These are phyloP conservation scores for Parietaria judaica DNA, from an alignment of 306 rosid genomes.

Conservation along the genomic window DNA sequence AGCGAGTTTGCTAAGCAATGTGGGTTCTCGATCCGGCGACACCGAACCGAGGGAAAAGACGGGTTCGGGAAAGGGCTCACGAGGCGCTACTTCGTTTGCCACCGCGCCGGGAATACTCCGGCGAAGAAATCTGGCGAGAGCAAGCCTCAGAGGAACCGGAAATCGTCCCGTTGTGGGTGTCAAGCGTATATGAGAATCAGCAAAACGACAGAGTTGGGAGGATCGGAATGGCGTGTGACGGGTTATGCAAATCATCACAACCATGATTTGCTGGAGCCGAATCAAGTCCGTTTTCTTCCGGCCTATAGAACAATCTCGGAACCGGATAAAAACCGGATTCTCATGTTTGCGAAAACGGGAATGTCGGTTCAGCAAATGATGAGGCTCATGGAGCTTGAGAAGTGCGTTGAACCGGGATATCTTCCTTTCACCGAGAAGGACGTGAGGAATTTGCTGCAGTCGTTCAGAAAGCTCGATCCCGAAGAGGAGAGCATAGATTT, in stretches of 20 bases:
- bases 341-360: slow-evolving; percentile 93
- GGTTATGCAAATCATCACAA: slow-evolving; percentile 92
- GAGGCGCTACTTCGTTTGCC: slow-evolving; percentile 89
- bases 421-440: slow-evolving; percentile 96
- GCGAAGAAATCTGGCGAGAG: slow-evolving; percentile 52
- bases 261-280: slow-evolving; percentile 86
- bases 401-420: slow-evolving; percentile 85
- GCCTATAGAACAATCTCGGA: slow-evolving; percentile 91
- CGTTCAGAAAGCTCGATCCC: slow-evolving; percentile 80
- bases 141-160: slow-evolving; percentile 86
- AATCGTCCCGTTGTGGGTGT: slow-evolving; percentile 93
- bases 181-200: slow-evolving; percentile 90
- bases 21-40: slow-evolving; percentile 90
- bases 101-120: slow-evolving; percentile 95
- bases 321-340: slow-evolving; percentile 70
- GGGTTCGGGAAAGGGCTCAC: slow-evolving; percentile 95
- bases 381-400: slow-evolving; percentile 97
- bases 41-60: slow-evolving; percentile 93
- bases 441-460: slow-evolving; percentile 82
- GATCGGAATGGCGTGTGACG: slow-evolving; percentile 89
- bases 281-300: slow-evolving; percentile 97
- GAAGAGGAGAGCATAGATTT: slow-evolving; percentile 85
- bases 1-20: slow-evolving; percentile 76
- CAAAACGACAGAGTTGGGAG: slow-evolving; percentile 75
- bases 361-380: slow-evolving; percentile 98